Base-by-base conservation (phyloP, 2,329 filamentous ascomycete genomes). In the Arthrocladium fulminans region DNA sequence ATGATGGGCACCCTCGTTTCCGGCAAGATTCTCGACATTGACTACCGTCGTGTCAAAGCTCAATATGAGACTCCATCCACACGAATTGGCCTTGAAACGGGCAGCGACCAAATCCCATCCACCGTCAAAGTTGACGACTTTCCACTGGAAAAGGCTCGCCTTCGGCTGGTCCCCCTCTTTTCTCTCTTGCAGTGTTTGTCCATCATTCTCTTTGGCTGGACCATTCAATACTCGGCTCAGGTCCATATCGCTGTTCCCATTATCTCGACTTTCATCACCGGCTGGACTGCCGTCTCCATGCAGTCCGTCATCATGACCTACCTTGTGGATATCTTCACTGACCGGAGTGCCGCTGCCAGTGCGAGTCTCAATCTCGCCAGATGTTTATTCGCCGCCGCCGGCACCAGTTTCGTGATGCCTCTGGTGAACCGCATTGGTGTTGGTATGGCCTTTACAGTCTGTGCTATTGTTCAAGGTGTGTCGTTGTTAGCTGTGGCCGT, bases 201-300 rank as follows among this genome's bases (percentile, higher is more conserved):
- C 0, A 66, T 76, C 13, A 39, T 76, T 1, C 53, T 71, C 19
- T 78, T 77, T 41, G 75, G 75, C 27, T 79, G 75, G 75, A 73
- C 70, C 0, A 67, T 76, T 6, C 63, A 75, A 12, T 72, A 69
- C 45, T 52, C n/a, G n/a, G n/a, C 54, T 0, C 4, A 19, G 6
- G 67, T 75, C 0, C 72, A 71, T 39, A 73, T 77, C 15, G 69
- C 72, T 0, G 61, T 73, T 0, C 73, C 75, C 0, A 72, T 78
- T 25, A 57, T 73, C 1, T 68, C 70, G 0, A 73, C 72, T 0
- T 77, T 78, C 47, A 61, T 76, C 30, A 72, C 71, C 0, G 74
- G 75, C 3, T 76, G 73, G 73, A 67, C 73, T 0, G 68, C 69
- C 0, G 65, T 75, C 3, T 74, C 73, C 0, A 73, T 67, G 2